Percentiles rank a stretch among this genome's conserved stretches.
These are phyloP conservation scores for Nitzschia putrida DNA, from an alignment of 108 stramenopile genomes.

Conservation along the genomic window DNA sequence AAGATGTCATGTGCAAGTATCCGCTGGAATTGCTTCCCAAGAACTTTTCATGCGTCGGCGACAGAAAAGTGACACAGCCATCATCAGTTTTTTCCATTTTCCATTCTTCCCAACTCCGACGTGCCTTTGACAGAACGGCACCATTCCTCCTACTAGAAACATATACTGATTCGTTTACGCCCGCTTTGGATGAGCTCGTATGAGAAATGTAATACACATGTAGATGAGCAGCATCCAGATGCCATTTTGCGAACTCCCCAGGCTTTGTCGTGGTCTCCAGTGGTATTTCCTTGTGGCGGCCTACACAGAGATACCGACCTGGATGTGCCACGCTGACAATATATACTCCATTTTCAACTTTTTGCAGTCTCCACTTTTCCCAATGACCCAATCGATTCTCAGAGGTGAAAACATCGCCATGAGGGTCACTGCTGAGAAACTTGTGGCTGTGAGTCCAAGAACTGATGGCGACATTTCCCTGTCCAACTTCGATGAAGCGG, in stretches of 20 bases:
- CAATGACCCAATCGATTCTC: conserved; percentile 8
- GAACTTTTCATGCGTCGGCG: conserved; percentile 29
- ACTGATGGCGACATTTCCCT: conserved; percentile 25
- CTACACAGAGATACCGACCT: conserved; percentile 28
- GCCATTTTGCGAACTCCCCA: conserved; percentile 33
- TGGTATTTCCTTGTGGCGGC: conserved; percentile 2
- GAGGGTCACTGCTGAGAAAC: conserved; percentile 26
- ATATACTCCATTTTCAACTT: conserved; percentile 15
- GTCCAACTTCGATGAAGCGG: conserved; percentile 52
- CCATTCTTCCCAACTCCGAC: conserved; percentile 34
- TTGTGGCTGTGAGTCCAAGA: conserved; percentile 48
- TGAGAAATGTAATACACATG: conserved; percentile 22
- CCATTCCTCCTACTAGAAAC: conserved; percentile 20
- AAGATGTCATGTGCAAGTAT: conserved; percentile 24
- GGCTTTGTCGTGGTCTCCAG: conserved; percentile 26
- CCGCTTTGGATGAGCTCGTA: neutral
- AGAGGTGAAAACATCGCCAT: conserved; percentile 26
- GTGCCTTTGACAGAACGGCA: conserved; percentile 16
- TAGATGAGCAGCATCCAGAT: conserved; percentile 27
- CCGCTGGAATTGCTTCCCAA: conserved; percentile 36
- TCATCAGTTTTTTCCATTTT: conserved; percentile 23
- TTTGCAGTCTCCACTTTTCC: conserved; percentile 34
- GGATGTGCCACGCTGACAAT: conserved; percentile 27
- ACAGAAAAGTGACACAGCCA: conserved; percentile 30
- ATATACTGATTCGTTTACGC: neutral